Conservation (phyloP, 176 grass and related monocot species). For the Raddia distichophylla region DNA sequence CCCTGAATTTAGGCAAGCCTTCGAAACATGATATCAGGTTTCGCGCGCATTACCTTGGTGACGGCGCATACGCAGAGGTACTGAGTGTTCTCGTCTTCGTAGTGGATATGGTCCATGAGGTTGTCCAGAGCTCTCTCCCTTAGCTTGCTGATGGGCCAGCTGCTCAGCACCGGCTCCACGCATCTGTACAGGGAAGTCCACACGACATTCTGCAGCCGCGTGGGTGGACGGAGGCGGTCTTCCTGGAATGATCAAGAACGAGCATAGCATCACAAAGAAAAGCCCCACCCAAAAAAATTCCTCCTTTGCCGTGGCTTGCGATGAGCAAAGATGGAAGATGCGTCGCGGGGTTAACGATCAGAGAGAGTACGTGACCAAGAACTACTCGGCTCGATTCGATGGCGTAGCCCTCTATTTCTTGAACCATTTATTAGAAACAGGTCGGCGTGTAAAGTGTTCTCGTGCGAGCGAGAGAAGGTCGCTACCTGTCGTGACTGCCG, state of each 20-base stretch:
- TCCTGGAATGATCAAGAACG: slow-evolving; percentile 39
- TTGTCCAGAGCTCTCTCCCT: slow-evolving; percentile 50
- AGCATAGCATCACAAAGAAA: background rate
- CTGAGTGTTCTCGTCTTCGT: slow-evolving; percentile 71
- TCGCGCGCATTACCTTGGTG: slow-evolving; percentile 48
- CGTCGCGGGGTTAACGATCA: background rate
- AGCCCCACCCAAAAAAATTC: background rate
- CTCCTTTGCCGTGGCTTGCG: background rate
- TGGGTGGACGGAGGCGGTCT: slow-evolving; percentile 57
- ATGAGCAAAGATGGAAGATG: background rate
- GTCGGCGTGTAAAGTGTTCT: background rate
- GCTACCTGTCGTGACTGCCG: no score
- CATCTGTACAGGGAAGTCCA: slow-evolving; percentile 56
- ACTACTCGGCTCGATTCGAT: background rate
- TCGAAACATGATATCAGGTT: no score
- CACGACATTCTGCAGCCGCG: slow-evolving; percentile 57
- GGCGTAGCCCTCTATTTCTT: background rate
- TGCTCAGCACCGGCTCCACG: slow-evolving; percentile 66
- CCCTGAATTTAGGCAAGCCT: background rate
- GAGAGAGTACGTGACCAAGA: background rate
- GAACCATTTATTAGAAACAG: no score
- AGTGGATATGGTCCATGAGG: slow-evolving; percentile 78
- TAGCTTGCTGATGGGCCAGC: slow-evolving; percentile 62
- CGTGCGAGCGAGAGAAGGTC: background rate
- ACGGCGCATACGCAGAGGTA: slow-evolving; percentile 58